A percentile compares a stretch with the other conserved stretches of the same genome.
These are phyloP conservation scores for Esteya vermicola DNA, from an alignment of 2,329 filamentous ascomycete genomes.

Conservation along the genomic window DNA sequence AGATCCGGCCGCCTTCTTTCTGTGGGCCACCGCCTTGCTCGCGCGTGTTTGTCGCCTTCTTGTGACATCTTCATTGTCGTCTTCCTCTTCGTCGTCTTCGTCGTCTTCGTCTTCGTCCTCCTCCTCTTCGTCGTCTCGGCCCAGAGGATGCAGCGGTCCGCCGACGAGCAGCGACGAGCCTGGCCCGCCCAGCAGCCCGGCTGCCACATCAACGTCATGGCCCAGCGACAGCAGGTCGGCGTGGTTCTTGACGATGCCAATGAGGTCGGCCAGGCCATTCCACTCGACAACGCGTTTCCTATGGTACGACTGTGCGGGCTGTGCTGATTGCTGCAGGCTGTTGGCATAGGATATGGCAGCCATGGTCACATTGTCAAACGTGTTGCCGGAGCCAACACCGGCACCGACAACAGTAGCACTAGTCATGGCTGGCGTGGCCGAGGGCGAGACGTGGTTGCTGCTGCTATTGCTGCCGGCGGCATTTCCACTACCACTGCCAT, in stretches of 20 bases:
- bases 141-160: background rate
- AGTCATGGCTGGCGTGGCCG: slow-evolving; percentile 14
- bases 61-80: background rate
- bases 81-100: background rate
- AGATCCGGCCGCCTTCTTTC: too few relatives aligned
- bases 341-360: slow-evolving; percentile 9
- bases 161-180: background rate
- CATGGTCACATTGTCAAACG: background rate
- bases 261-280: slow-evolving; percentile 55
- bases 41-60: background rate
- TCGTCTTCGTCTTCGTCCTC: background rate
- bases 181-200: slow-evolving; percentile 8
- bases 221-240: slow-evolving; percentile 62
- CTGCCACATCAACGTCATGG: slow-evolving; percentile 48
- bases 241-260: slow-evolving; percentile 63
- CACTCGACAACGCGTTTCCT: slow-evolving; percentile 40
- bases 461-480: slow-evolving; percentile 17
- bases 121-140: background rate
- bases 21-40: background rate
- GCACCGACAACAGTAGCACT: too few relatives aligned
- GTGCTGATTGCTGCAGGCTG: slow-evolving; percentile 19
- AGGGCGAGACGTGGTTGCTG: slow-evolving; percentile 18
- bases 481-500: slow-evolving; percentile 19
- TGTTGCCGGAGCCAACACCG: too few relatives aligned
- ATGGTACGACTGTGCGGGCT: slow-evolving; percentile 9